These are phyloP conservation scores for Aschersonia sp. DNA, from an alignment of 2,329 filamentous ascomycete genomes.

Conservation along the genomic window DNA sequence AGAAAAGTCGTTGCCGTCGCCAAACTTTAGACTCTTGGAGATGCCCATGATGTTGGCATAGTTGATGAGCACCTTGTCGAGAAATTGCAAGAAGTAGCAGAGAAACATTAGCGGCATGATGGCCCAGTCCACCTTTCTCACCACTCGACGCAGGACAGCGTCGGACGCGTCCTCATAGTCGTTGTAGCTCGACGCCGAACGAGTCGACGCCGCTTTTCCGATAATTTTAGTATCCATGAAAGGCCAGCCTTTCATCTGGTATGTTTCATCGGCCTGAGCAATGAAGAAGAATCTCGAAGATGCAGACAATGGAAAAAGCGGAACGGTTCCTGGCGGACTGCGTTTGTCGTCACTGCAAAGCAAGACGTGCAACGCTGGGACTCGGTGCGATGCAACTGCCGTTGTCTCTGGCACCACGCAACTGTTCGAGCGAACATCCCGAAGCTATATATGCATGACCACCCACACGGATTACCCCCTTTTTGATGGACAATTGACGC, in stretches of 20 bases:
- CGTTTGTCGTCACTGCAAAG: no score
- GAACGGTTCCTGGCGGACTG: no score
- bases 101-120: slow-evolving; percentile 13
- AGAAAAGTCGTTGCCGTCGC: slow-evolving; percentile 14
- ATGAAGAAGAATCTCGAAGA: no score
- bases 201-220: neutral
- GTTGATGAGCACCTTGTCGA: slow-evolving; percentile 14
- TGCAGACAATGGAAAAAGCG: no score
- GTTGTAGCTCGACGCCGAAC: neutral
- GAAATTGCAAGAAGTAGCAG: slow-evolving; percentile 13
- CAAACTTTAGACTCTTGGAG: slow-evolving; percentile 13
- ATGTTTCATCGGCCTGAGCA: no score
- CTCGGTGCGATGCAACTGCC: no score
- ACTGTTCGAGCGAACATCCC: no score
- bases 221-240: neutral
- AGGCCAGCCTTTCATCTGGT: neutral
- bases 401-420: no score
- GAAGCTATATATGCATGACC: no score
- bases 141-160: slow-evolving; percentile 4
- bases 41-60: slow-evolving; percentile 17
- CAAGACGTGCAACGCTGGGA: no score
- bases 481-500: no score
- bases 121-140: slow-evolving; percentile 11
- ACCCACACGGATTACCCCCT: no score
- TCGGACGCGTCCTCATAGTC: neutral